Base-by-base conservation (phyloP, 108 stramenopile species). In the Schizochytrium sp. region DNA sequence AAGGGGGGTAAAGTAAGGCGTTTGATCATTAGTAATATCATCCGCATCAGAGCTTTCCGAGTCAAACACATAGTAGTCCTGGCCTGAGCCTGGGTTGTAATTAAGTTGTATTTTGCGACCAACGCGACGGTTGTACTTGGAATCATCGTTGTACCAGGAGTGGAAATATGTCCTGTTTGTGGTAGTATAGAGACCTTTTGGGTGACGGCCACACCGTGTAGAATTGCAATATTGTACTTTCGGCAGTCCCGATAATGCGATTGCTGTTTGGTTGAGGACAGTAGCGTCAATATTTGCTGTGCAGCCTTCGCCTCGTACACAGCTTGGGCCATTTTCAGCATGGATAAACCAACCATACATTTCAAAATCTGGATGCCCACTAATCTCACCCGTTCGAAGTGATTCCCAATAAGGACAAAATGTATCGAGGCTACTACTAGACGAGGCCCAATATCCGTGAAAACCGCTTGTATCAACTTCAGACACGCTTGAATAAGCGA, bases 321-420 rank as follows among this genome's bases (percentile, higher is more conserved):
- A 83, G 47, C 76, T 83, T 2, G 76, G 76, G 47, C 76, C 76
- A 28, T 83, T 50, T 5, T 55, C 76, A 28, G 49, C 49, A 5
- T 38, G 5, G 76, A n/a, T 55, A 42, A 2, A 10, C 40, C 28
- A 7, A 12, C 2, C 64, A 15, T 69, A 69, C 13, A 53, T 53
- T 28, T 83, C 76, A 55, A 83, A 83, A 2, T 83, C 76, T 12
- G 76, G 76, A 55, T 83, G 76, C 10, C 76, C 76, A 42, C 50
- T 17, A 10, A 83, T 83, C 3, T 83, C n/a, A 10, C 5, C 5
- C 53, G 76, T 55, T 47, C 76, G 76, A 47, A 47, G 47, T 10
- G 49, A 10, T 10, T 5, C 5, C 76, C 76, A 83, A 38, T 55
- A 83, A 47, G 76, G 76, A 53, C 76, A 83, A 28, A 55, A 83